phyloP scores from a whole-genome alignment of 768 basidiomycete species.

The Kockovaella imperatae region DNA sequence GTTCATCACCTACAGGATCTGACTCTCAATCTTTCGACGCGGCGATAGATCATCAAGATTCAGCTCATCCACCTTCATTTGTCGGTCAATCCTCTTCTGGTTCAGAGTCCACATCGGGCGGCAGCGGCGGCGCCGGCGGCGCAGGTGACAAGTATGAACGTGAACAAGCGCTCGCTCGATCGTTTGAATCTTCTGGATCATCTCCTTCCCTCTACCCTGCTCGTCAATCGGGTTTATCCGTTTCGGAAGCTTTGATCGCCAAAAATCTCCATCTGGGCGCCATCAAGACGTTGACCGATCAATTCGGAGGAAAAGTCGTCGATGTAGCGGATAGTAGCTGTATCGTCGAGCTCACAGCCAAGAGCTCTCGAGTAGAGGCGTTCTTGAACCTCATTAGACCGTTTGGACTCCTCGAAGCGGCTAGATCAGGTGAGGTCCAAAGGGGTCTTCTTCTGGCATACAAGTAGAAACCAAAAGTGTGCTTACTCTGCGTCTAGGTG shows the following conservation, averaged over 20 bases:
- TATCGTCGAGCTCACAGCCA: constrained; percentile 90
- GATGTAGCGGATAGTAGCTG: constrained; percentile 92
- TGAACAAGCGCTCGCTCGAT: constrained; percentile 64
- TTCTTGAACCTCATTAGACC: constrained; percentile 86
- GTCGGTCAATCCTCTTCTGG: constrained; percentile 51
- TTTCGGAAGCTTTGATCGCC: constrained; percentile 75
- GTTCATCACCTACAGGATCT: constrained; percentile 70
- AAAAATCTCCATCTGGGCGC: constrained; percentile 85
- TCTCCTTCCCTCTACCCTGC: constrained; percentile 46
- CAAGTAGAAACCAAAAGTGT: too few relatives aligned
- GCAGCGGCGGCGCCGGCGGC: too few relatives aligned
- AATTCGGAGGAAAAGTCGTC: constrained; percentile 88
- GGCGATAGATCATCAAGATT: constrained; percentile 30
- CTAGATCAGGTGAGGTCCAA: constrained; percentile 77
- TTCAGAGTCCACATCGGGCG: too few relatives aligned
- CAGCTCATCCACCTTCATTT: constrained; percentile 71
- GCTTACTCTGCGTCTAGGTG: constrained; percentile 51
- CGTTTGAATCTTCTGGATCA: constrained; percentile 54
- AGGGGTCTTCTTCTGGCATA: too few relatives aligned
- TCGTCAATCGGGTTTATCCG: constrained; percentile 31
- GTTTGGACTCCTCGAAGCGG: constrained; percentile 91
- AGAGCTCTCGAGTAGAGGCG: constrained; percentile 82
- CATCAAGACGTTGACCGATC: constrained; percentile 70
- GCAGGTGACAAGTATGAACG: constrained; percentile 57
- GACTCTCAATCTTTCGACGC: constrained; percentile 44